Conservation (phyloP, 805 yeast genomes). For the Starmerella floris region DNA sequence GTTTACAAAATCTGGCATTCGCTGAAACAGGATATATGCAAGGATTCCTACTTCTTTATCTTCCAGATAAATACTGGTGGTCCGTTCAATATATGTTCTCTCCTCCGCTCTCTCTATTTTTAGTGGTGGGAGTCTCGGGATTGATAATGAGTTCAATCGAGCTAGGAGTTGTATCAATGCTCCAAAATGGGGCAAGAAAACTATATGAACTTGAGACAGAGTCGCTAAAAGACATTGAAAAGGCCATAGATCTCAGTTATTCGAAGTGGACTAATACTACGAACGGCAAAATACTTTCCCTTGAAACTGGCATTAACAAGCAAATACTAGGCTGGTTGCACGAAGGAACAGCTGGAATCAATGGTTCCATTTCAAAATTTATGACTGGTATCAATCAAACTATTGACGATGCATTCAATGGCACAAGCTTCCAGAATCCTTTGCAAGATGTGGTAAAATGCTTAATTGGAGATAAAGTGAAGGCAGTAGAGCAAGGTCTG, state of each 20-base stretch:
- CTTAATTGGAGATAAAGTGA: constrained; percentile 60
- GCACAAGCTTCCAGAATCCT: constrained; percentile 52
- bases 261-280: constrained; percentile 42
- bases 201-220: constrained; percentile 11
- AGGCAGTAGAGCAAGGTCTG: constrained; percentile 52
- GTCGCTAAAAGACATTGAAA: constrained; percentile 12
- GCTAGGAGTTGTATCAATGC: constrained; percentile 27
- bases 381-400: constrained; percentile 45
- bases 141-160: constrained; percentile 43
- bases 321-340: constrained; percentile 55
- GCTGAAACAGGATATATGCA: not conserved
- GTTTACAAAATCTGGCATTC: too few species aligned
- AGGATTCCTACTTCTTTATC: not conserved
- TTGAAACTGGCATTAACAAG: constrained; percentile 44
- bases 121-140: constrained; percentile 47
- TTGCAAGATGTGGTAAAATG: constrained; percentile 62
- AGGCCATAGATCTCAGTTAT: constrained; percentile 12
- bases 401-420: constrained; percentile 47
- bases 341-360: constrained; percentile 43
- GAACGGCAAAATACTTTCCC: constrained; percentile 38
- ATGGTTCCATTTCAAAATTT: constrained; percentile 46
- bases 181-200: constrained; percentile 10
- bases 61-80: constrained; percentile 30
- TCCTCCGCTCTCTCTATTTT: constrained; percentile 36
- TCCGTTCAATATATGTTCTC: constrained; percentile 40